Base-by-base conservation (phyloP, 139 green algal genomes). In the Chlorella sp. region DNA sequence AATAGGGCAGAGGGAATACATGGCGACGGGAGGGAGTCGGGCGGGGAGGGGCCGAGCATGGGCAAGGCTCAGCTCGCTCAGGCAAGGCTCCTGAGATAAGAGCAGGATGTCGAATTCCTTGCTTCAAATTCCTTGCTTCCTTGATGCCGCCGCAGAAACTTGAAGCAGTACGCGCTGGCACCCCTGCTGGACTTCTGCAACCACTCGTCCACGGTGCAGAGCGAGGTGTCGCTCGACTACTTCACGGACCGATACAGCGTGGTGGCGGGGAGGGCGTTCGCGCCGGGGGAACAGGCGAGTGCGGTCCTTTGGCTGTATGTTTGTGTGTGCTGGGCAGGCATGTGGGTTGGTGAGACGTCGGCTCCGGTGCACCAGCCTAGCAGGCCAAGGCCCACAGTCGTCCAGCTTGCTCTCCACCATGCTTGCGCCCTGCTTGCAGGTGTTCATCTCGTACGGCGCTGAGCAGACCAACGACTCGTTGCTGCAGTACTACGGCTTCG, bases 221-320 rank as follows among this genome's bases (percentile, higher is more conserved):
- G 42, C 42, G 86, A 91, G 71, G 79, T 89, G 35, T 75, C 69
- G 31, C 87, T 87, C 60, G 85, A 91, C 65, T 91, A 88, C 75
- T 85, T 88, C 36, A 69, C 73, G 5, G 83, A 91, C 75, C 49
- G 50, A 26, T 91, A 86, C 74, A 70, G 62, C 30, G 79, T 88
- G 6, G 32, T 68, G 0, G 81, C 83, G 5, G 66, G 50, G 22
- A 30, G 66, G 2, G 70, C 68, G 23, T 86, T 82, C 61, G 33
- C 27, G 10, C 51, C 59, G 23, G 85, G 82, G 0, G 55, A 86
- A 55, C 84, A 84, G 74, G 67, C 70, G 51, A 0, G 71, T 33
- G 27, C 0, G 30, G 24, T 3, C 17, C 10, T 63, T 17, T 63
- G n/a, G n/a, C n/a, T n/a, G n/a, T n/a, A n/a, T n/a, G n/a, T n/a